Percentiles rank a stretch among this genome's conserved stretches.
Conservation (phyloP, 2,329 filamentous ascomycete genomes). For the Ophiosphaerella korrae region DNA sequence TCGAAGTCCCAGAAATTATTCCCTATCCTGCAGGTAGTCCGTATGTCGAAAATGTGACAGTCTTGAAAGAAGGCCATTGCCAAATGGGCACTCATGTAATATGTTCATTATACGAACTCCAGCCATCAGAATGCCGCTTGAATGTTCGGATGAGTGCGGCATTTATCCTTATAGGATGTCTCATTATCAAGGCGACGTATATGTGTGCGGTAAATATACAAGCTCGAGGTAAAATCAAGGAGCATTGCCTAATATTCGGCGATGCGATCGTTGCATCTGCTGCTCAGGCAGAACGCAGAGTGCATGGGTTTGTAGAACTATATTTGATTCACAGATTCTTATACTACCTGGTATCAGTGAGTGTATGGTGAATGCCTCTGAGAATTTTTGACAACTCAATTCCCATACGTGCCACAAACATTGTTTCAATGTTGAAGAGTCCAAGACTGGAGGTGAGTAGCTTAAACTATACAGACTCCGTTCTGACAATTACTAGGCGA, state of each 20-base stretch:
- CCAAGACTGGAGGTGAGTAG: constrained; percentile 23
- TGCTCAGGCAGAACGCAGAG: constrained; percentile 30
- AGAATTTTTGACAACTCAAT: constrained; percentile 27
- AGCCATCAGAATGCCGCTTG: constrained; percentile 26
- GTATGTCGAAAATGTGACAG: no score
- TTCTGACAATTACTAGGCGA: constrained; percentile 22
- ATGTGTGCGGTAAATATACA: constrained; percentile 35
- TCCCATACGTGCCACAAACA: constrained; percentile 40
- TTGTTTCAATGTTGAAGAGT: constrained; percentile 26
- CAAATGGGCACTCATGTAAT: constrained; percentile 9
- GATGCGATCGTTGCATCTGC: constrained; percentile 39
- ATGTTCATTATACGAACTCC: constrained; percentile 14
- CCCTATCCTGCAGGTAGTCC: no score
- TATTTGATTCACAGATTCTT: neutral
- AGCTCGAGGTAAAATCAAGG: constrained; percentile 30
- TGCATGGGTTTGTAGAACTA: constrained; percentile 23
- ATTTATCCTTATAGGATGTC: constrained; percentile 29
- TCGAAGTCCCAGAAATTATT: constrained; percentile 2
- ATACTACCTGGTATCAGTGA: constrained; percentile 17
- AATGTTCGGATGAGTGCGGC: constrained; percentile 40
- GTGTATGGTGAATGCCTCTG: constrained; percentile 39
- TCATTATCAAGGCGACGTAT: constrained; percentile 35
- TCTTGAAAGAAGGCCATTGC: constrained; percentile 14
- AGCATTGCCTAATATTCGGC: constrained; percentile 38
- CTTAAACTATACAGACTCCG: neutral